Conservation (phyloP, 2,329 filamentous ascomycete species). For the Oidium heveae region DNA sequence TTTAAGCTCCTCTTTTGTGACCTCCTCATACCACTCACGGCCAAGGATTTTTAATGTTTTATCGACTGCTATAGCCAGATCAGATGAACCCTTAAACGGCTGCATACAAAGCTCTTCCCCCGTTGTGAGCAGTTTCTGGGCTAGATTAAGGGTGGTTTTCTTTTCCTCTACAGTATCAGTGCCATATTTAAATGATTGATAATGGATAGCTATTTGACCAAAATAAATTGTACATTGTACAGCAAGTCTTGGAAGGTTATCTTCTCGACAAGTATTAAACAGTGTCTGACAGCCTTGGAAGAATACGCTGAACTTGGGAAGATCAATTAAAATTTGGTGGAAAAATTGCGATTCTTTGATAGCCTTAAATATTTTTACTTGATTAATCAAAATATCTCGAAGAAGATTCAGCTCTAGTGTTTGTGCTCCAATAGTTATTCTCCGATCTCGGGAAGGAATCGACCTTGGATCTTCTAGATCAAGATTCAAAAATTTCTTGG, state of each 20-base stretch:
- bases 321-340: too few relatives aligned
- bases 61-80: conserved; percentile 11
- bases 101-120: conserved; percentile 14
- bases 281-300: too few relatives aligned
- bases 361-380: too few relatives aligned
- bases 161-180: conserved; percentile 3
- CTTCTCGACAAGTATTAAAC: conserved; percentile 6
- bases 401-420: too few relatives aligned
- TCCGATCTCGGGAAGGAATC: too few relatives aligned
- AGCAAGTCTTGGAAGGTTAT: conserved; percentile 16
- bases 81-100: conserved; percentile 12
- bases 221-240: conserved; percentile 16
- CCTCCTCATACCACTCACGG: conserved; percentile 16
- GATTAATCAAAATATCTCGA: too few relatives aligned
- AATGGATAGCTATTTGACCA: conserved; percentile 3
- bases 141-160: conserved; percentile 2
- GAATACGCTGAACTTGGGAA: too few relatives aligned
- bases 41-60: conserved; percentile 11
- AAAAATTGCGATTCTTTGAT: too few relatives aligned
- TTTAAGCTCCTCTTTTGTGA: conserved; percentile 20
- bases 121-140: conserved; percentile 11
- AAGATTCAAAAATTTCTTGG: too few relatives aligned
- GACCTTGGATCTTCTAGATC: too few relatives aligned
- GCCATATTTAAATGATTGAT: conserved; percentile 1
- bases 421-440: too few relatives aligned